A percentile compares a stretch with the other conserved stretches of the same genome.
These are phyloP conservation scores for Botrytis paeoniae DNA, from an alignment of 2,329 filamentous ascomycete genomes.

Conservation along the genomic window DNA sequence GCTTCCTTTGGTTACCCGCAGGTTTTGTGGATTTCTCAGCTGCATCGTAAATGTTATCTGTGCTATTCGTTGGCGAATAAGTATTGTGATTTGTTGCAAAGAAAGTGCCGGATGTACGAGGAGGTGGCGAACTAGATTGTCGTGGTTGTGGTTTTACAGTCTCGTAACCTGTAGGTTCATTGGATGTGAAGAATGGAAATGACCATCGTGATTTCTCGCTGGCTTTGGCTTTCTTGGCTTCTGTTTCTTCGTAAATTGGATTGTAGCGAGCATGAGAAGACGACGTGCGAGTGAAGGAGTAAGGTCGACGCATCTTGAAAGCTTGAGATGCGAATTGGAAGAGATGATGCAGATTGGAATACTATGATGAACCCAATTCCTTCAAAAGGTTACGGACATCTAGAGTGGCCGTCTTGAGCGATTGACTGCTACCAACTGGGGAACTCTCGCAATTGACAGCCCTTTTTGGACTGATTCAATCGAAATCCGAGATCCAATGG, in stretches of 20 bases:
- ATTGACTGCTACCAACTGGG: not conserved
- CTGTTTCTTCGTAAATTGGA: slow-evolving; percentile 6
- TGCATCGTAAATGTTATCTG: not conserved
- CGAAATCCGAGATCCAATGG: not conserved
- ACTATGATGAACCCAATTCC: not conserved
- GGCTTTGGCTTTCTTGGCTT: not conserved
- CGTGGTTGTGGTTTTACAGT: not conserved
- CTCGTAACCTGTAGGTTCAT: not conserved
- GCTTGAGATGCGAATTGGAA: not conserved
- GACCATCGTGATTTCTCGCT: not conserved
- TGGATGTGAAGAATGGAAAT: not conserved
- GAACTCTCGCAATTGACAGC: not conserved
- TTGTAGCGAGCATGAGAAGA: slow-evolving; percentile 11
- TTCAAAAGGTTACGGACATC: not conserved
- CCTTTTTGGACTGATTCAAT: not conserved
- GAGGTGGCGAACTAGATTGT: not conserved
- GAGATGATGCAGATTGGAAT: not conserved
- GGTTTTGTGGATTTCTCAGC: not conserved
- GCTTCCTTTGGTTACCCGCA: not conserved
- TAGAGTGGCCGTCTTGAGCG: not conserved
- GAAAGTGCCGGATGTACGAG: not conserved
- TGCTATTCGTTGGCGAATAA: not conserved
- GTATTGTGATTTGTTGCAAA: slow-evolving; percentile 7
- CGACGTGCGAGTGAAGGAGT: not conserved
- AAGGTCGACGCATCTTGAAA: slow-evolving; percentile 10